Evolutionary conservation across 768 basidiomycete genomes (phyloP).

Genomic region (Rhizopogon sp.): DNA sequence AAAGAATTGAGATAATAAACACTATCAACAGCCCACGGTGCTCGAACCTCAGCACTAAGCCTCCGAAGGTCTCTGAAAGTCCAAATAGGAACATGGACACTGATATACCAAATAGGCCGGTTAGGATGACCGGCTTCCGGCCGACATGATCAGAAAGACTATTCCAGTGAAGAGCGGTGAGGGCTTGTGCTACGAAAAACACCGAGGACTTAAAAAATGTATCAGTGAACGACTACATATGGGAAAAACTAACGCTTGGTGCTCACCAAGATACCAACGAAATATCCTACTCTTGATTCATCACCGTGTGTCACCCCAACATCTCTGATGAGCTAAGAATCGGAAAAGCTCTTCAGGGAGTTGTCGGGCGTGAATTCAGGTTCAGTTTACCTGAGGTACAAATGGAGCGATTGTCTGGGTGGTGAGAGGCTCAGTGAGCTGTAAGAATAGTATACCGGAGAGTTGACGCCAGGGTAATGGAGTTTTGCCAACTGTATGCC

Average conservation of each 20-base stretch:
- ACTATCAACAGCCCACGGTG: background rate
- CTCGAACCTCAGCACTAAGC: conserved; percentile 42
- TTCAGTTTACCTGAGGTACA: conserved; percentile 47
- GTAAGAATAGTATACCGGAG: conserved; percentile 38
- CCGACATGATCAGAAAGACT: conserved; percentile 48
- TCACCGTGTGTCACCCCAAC: conserved; percentile 37
- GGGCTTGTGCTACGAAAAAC: conserved; percentile 49
- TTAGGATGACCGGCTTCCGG: conserved; percentile 49
- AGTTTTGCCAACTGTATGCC: conserved; percentile 17
- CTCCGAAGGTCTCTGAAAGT: conserved; percentile 47
- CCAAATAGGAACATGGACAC: conserved; percentile 53
- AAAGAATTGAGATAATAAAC: background rate
- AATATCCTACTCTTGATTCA: conserved; percentile 42
- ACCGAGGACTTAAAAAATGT: conserved; percentile 40
- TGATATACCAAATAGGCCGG: conserved; percentile 41
- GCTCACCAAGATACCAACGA: conserved; percentile 44
- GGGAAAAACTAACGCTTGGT: background rate
- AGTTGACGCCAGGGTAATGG: conserved; percentile 47
- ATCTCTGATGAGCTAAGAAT: conserved; percentile 31
- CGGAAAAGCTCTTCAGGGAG: background rate
- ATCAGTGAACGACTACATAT: background rate
- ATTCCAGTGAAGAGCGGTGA: conserved; percentile 57
- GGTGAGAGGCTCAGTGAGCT: conserved; percentile 46
- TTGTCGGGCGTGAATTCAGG: background rate
- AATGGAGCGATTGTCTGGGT: conserved; percentile 52